Evolutionary conservation across 345 rosid genomes (phyloP).

Genomic region (Brassica napus): Da-Ae NC_063441.1:17524501-17525000

Average conservation of each 20-base stretch:
- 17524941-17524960: constrained; percentile 99
- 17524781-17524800: constrained; percentile 80
- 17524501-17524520: constrained; percentile 14
- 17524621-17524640: constrained; percentile 99
- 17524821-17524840: constrained; percentile 72
- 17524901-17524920: constrained; percentile 75
- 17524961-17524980: constrained; percentile 89
- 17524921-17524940: constrained; percentile 92
- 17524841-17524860: constrained; percentile 73
- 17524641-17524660: constrained; percentile 82
- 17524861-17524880: constrained; percentile 69
- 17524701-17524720: constrained; percentile 75
- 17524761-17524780: constrained; percentile 74
- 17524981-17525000: constrained; percentile 92
- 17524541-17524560: constrained; percentile 73
- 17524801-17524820: constrained; percentile 39
- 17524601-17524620: constrained; percentile 90
- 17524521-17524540: constrained; percentile 14
- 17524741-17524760: constrained; percentile 69
- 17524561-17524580: constrained; percentile 94
- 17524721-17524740: constrained; percentile 80
- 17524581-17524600: constrained; percentile 98
- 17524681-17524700: constrained; percentile 93
- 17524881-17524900: constrained; percentile 73
- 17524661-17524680: constrained; percentile 65